Base-by-base conservation (phyloP, 169 alveolate genomes). In the Theileria luwenshuni region DNA sequence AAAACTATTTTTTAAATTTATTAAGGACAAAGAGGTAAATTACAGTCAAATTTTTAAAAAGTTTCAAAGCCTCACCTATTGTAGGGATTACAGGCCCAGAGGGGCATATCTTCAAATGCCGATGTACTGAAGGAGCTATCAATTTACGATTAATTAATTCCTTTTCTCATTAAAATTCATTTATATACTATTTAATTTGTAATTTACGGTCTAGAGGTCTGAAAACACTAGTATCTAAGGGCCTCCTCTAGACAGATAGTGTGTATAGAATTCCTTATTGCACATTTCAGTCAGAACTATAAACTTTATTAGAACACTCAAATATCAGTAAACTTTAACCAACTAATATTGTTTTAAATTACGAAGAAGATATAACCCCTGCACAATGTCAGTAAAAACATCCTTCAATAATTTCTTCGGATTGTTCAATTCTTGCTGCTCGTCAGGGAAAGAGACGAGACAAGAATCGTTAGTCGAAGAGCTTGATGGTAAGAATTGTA, bases 381-480 rank as follows among this genome's bases (percentile, higher is more conserved):
- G 47, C 69, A 79, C 49, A 49, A 79, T 70, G 86, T 21, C 76
- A 69, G 65, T 69, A 43, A 43, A 33, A 28, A 60, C 74, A 13
- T 70, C 81, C 32, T 54, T 72, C 45, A 54, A 61, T 48, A 48
- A 74, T 10, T 27, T 79, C 5, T 68, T 79, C 42, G 47, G 83
- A n/a, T 60, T 79, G 30, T 79, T 79, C 71, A 67, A 79, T 45
- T 79, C 86, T 23, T 79, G 86, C 38, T 79, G 86, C 42, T 76
- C 86, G 15, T 61, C 45, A 43, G 75, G 64, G 21, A 74, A 64
- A 43, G 62, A 38, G 17, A 42, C 69, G 23, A 79, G 60, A 30
- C 86, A 71, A n/a, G 86, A 79, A 38, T 35, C 58, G 21, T 19
- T 49, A 41, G 86, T 70, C 42, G 62, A 56, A 28, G 86, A 79